Conservation (phyloP, 2,329 filamentous ascomycete species). For the Aspergillus flavus region DNA sequence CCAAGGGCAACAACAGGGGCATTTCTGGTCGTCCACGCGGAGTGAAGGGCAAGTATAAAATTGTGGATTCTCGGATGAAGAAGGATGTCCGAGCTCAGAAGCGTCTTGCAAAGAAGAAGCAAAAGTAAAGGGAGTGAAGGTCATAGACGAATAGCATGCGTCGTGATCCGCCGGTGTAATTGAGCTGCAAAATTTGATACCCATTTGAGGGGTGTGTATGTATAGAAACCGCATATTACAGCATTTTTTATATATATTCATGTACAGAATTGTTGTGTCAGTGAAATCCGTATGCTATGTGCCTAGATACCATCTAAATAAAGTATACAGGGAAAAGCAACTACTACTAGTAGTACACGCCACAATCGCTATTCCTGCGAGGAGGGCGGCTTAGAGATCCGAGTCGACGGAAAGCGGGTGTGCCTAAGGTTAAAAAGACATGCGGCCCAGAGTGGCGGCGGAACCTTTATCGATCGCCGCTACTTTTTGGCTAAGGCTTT, state of each 20-base stretch:
- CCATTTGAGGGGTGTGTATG: slow-evolving; percentile 5
- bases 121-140: slow-evolving; percentile 35
- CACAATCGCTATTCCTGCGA: not conserved
- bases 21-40: slow-evolving; percentile 84
- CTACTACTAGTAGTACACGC: no score
- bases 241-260: not conserved
- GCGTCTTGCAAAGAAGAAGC: slow-evolving; percentile 74
- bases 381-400: slow-evolving; percentile 1
- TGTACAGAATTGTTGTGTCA: not conserved
- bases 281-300: not conserved
- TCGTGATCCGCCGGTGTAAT: slow-evolving; percentile 18
- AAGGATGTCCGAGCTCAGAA: slow-evolving; percentile 92
- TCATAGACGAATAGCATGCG: slow-evolving; percentile 8
- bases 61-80: slow-evolving; percentile 93
- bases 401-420: slow-evolving; percentile 9
- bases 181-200: slow-evolving; percentile 22
- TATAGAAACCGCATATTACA: slow-evolving; percentile 1
- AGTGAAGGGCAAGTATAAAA: slow-evolving; percentile 95
- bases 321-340: not conserved
- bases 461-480: slow-evolving; percentile 17
- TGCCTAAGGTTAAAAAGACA: slow-evolving; percentile 5
- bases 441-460: slow-evolving; percentile 19
- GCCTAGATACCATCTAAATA: not conserved
- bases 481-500: slow-evolving; percentile 10
- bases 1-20: slow-evolving; percentile 79